Conservation (phyloP, 495 filamentous ascomycete species). For the Xylaria longipes region DNA sequence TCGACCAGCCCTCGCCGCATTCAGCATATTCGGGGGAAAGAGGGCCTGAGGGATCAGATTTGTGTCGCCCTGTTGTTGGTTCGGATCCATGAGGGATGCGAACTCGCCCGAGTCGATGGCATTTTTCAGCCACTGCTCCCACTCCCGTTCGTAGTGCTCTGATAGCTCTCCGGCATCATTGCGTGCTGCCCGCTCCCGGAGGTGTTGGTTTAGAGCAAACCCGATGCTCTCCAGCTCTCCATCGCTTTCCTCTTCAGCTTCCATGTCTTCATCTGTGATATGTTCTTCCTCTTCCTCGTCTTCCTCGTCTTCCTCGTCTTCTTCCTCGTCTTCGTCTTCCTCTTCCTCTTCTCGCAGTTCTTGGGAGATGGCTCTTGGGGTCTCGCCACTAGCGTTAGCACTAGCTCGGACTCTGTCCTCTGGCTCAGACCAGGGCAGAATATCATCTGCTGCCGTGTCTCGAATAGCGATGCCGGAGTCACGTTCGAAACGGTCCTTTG, state of each 20-base stretch:
- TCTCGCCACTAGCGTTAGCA: conserved; percentile 31
- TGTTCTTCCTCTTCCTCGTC: conserved; percentile 48
- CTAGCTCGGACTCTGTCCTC: conserved; percentile 48
- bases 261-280: conserved; percentile 38
- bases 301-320: conserved; percentile 57
- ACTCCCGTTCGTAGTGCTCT: conserved; percentile 75
- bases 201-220: conserved; percentile 71
- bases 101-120: conserved; percentile 67
- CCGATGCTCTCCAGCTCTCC: conserved; percentile 76
- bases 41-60: conserved; percentile 47
- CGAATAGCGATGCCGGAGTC: conserved; percentile 74
- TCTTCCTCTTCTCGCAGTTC: conserved; percentile 47
- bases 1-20: conserved; percentile 53
- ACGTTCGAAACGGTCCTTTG: conserved; percentile 80
- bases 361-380: conserved; percentile 39
- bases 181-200: conserved; percentile 71
- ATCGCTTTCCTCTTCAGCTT: conserved; percentile 69
- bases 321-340: conserved; percentile 49
- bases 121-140: conserved; percentile 87
- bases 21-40: conserved; percentile 51
- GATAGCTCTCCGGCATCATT: conserved; percentile 65
- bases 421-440: conserved; percentile 61
- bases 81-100: conserved; percentile 50
- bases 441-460: conserved; percentile 79
- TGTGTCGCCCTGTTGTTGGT: conserved; percentile 35